Evolutionary conservation across 164 flowering plant species (phyloP).

Genomic region (Vitis rupestris): DNA sequence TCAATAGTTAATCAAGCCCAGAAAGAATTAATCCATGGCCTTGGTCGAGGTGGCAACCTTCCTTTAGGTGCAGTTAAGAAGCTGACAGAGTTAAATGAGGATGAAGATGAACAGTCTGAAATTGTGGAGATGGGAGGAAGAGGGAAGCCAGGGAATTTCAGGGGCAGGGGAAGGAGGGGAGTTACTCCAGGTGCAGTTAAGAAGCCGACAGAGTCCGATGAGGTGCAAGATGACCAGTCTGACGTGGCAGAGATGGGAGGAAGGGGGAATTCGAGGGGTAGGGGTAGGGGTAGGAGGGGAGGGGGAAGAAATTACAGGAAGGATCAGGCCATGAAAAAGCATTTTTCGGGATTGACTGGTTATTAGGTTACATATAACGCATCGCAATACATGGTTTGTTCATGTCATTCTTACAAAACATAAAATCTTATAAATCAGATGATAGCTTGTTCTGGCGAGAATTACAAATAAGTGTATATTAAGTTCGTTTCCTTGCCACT

Average conservation of each 20-base stretch:
- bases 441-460: too few relatives aligned
- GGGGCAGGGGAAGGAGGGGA: constrained; percentile 42
- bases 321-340: constrained; percentile 75
- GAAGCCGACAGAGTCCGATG: constrained; percentile 27
- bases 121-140: constrained; percentile 33
- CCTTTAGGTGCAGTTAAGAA: constrained; percentile 71
- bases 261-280: constrained; percentile 6
- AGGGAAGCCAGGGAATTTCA: constrained; percentile 24
- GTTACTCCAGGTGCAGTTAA: constrained; percentile 47
- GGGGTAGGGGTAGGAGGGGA: constrained; percentile 26
- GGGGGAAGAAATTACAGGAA: constrained; percentile 56
- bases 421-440: too few relatives aligned
- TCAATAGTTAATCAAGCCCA: constrained; percentile 56
- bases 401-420: too few relatives aligned
- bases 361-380: constrained; percentile 11
- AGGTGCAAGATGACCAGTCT: constrained; percentile 15
- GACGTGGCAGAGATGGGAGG: constrained; percentile 2
- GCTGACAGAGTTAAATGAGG: constrained; percentile 33
- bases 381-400: too few relatives aligned
- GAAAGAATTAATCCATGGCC: constrained; percentile 72
- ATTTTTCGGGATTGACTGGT: constrained; percentile 61
- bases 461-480: too few relatives aligned
- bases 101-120: constrained; percentile 32
- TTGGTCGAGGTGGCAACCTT: constrained; percentile 89
- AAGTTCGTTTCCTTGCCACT: too few relatives aligned